phyloP scores from a whole-genome alignment of 208 protist genomes.

The Trypanosoma lewisi region DNA sequence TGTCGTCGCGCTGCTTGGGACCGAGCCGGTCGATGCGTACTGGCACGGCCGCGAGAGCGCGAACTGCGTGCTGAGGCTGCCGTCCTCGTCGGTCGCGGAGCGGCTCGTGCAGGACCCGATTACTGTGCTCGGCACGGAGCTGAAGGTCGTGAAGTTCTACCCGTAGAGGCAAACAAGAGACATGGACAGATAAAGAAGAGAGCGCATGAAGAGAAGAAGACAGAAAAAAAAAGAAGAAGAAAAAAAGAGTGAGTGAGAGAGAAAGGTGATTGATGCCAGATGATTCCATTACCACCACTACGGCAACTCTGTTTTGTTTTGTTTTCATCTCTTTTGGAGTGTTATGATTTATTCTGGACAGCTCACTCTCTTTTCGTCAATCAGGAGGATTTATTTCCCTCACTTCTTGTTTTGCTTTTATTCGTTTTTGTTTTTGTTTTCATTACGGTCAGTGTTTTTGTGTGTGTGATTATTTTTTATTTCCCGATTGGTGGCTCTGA shows the following conservation, averaged over 20 bases:
- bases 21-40: slow-evolving; percentile 47
- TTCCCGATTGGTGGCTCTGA: too few relatives aligned
- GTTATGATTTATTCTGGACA: too few relatives aligned
- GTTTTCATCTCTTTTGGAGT: too few relatives aligned
- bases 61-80: slow-evolving; percentile 60
- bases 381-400: too few relatives aligned
- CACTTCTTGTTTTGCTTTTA: slow-evolving; percentile 3
- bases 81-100: slow-evolving; percentile 25
- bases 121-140: slow-evolving; percentile 26
- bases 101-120: slow-evolving; percentile 25
- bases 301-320: too few relatives aligned
- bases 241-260: slow-evolving; percentile 10
- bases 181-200: slow-evolving; percentile 3
- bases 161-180: background rate
- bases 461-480: too few relatives aligned
- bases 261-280: background rate
- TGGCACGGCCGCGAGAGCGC: slow-evolving; percentile 60
- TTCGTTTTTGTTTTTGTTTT: slow-evolving; percentile 21
- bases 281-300: background rate
- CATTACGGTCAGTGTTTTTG: background rate
- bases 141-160: slow-evolving; percentile 28
- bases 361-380: too few relatives aligned
- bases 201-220: background rate
- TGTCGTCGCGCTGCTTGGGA: slow-evolving; percentile 18
- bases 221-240: slow-evolving; percentile 8